phyloP scores from a whole-genome alignment of 768 basidiomycete species.

The Phallus indusiatus region DNA sequence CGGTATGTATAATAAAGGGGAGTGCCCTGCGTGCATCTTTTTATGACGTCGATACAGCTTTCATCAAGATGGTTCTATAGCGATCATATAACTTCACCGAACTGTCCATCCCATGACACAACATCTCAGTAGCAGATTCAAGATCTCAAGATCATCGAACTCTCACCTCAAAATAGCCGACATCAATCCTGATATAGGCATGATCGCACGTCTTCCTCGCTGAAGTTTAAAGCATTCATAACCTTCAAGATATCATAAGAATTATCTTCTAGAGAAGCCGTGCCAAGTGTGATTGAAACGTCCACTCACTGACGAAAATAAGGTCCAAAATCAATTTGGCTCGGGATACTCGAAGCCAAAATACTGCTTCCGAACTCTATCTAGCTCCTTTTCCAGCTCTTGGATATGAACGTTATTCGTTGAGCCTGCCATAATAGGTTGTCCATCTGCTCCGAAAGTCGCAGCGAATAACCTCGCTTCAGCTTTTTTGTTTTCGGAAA shows the following conservation, averaged over 20 bases:
- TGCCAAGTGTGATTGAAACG: constrained; percentile 16
- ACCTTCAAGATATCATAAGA: constrained; percentile 30
- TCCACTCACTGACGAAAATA: constrained; percentile 69
- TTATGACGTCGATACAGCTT: constrained; percentile 26
- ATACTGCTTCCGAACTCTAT: constrained; percentile 56
- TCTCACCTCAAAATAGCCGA: constrained; percentile 67
- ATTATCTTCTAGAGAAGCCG: constrained; percentile 4
- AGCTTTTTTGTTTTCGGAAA: constrained; percentile 41
- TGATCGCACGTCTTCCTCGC: constrained; percentile 47
- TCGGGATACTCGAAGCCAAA: constrained; percentile 68
- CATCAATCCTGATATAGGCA: constrained; percentile 56
- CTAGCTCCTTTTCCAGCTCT: constrained; percentile 61
- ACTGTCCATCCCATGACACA: constrained; percentile 28
- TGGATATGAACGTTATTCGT: constrained; percentile 24
- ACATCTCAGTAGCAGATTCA: not conserved
- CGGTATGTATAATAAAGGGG: too few species aligned
- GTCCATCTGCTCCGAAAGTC: constrained; percentile 53
- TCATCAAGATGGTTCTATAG: constrained; percentile 53
- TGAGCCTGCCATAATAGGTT: constrained; percentile 51
- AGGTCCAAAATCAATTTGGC: constrained; percentile 76
- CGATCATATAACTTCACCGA: constrained; percentile 67
- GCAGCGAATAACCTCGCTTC: constrained; percentile 66
- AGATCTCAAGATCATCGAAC: not conserved
- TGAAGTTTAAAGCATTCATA: constrained; percentile 71
- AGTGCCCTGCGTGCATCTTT: not conserved